Percentiles rank a stretch among this genome's conserved stretches.
These are phyloP conservation scores for Scheffersomyces illinoinensis DNA, from an alignment of 1,139 yeast genomes.

Conservation along the genomic window DNA sequence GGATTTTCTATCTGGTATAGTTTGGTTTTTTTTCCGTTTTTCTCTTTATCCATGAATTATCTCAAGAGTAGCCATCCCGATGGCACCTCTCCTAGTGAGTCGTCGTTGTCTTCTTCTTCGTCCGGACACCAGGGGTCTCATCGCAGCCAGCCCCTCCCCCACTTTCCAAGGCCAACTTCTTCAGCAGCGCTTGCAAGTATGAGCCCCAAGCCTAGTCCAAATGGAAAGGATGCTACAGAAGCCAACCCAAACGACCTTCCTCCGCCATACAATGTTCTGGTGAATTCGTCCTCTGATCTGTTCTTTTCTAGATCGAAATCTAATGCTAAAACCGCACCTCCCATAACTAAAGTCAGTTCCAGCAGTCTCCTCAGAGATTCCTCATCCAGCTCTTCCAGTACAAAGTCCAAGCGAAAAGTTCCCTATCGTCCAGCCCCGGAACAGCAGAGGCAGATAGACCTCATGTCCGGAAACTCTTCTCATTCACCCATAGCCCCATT, in stretches of 20 bases:
- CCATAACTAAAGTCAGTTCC: neutral
- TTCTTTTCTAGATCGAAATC: neutral
- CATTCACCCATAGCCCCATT: neutral
- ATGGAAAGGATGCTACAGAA: neutral
- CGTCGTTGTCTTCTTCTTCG: neutral
- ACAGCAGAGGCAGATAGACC: constrained; percentile 38
- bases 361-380: constrained; percentile 1
- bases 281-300: neutral
- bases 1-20: neutral
- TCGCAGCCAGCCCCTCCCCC: neutral
- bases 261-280: neutral
- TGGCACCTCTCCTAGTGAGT: neutral
- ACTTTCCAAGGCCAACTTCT: neutral
- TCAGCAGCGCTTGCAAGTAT: neutral
- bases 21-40: neutral
- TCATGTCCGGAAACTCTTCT: constrained; percentile 2
- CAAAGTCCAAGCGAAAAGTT: constrained; percentile 8
- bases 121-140: neutral
- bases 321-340: neutral
- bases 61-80: neutral
- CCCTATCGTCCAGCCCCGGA: constrained; percentile 40
- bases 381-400: constrained; percentile 8
- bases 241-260: neutral
- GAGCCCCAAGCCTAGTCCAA: neutral
- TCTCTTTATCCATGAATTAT: neutral